phyloP scores from a whole-genome alignment of 2,329 filamentous ascomycete species.

The Botryotinia convoluta region DNA sequence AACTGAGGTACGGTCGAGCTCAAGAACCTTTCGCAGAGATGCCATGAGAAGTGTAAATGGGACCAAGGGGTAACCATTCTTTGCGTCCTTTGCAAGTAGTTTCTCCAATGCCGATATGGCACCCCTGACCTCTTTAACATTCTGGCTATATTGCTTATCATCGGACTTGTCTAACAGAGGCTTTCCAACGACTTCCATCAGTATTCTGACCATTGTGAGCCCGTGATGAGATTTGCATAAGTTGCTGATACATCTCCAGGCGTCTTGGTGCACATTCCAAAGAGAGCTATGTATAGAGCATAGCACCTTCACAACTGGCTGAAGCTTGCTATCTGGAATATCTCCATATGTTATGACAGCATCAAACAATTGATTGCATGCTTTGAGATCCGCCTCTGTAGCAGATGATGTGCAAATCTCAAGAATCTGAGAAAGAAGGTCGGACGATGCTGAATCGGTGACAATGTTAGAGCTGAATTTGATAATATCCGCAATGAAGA shows the following conservation, averaged over 20 bases:
- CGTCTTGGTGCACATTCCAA: constrained; percentile 55
- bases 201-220: constrained; percentile 62
- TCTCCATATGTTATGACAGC: constrained; percentile 70
- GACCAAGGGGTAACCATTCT: constrained; percentile 58
- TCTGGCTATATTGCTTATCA: constrained; percentile 44
- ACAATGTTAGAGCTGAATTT: constrained; percentile 74
- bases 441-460: constrained; percentile 58
- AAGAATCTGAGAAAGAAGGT: constrained; percentile 61
- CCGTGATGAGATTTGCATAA: constrained; percentile 73
- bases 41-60: constrained; percentile 58
- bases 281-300: constrained; percentile 71
- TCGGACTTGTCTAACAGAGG: constrained; percentile 46
- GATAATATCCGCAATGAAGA: constrained; percentile 64
- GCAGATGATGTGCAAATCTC: constrained; percentile 67
- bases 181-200: constrained; percentile 60
- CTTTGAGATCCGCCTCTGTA: constrained; percentile 60
- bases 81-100: constrained; percentile 56
- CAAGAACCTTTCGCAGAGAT: constrained; percentile 52
- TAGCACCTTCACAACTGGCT: constrained; percentile 66
- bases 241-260: constrained; percentile 69
- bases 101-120: constrained; percentile 62
- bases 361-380: constrained; percentile 67
- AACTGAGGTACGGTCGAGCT: constrained; percentile 36
- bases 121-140: constrained; percentile 57
- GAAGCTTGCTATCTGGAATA: constrained; percentile 61